Evolutionary conservation across 2,329 filamentous ascomycete genomes (phyloP).

Genomic region (Fusarium robinianum): DNA sequence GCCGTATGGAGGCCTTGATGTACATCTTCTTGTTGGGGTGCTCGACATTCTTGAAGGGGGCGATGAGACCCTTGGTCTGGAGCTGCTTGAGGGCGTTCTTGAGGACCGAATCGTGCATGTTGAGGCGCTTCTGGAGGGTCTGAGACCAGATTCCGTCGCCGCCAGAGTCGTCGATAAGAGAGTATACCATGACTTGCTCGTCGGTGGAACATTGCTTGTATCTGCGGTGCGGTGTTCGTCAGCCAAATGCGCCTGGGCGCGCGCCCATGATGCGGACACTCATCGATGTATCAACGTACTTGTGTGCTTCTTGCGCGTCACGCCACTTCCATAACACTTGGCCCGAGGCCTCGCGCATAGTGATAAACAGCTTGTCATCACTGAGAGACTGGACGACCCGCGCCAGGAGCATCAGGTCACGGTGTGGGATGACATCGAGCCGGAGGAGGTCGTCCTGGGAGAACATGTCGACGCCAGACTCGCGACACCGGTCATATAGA

Average conservation of each 20-base stretch:
- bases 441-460: constrained; percentile 62
- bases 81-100: constrained; percentile 83
- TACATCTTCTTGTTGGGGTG: constrained; percentile 93
- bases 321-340: constrained; percentile 60
- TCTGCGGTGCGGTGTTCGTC: constrained; percentile 42
- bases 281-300: constrained; percentile 48
- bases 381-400: constrained; percentile 61
- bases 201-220: constrained; percentile 66
- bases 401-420: constrained; percentile 59
- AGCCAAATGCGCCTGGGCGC: constrained; percentile 7
- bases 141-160: constrained; percentile 90
- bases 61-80: constrained; percentile 80
- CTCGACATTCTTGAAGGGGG: constrained; percentile 89
- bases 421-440: constrained; percentile 60
- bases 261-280: no score
- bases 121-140: constrained; percentile 76
- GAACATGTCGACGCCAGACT: constrained; percentile 57
- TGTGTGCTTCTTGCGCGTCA: constrained; percentile 62
- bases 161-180: constrained; percentile 83
- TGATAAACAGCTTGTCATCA: constrained; percentile 62
- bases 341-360: constrained; percentile 47
- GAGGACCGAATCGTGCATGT: constrained; percentile 82
- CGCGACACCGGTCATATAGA: constrained; percentile 60
- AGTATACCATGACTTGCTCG: constrained; percentile 84
- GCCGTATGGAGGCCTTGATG: constrained; percentile 83